A percentile compares a stretch with the other conserved stretches of the same genome.
phyloP scores from a whole-genome alignment of 2,329 filamentous ascomycete species.

The Periconia sp. region DNA sequence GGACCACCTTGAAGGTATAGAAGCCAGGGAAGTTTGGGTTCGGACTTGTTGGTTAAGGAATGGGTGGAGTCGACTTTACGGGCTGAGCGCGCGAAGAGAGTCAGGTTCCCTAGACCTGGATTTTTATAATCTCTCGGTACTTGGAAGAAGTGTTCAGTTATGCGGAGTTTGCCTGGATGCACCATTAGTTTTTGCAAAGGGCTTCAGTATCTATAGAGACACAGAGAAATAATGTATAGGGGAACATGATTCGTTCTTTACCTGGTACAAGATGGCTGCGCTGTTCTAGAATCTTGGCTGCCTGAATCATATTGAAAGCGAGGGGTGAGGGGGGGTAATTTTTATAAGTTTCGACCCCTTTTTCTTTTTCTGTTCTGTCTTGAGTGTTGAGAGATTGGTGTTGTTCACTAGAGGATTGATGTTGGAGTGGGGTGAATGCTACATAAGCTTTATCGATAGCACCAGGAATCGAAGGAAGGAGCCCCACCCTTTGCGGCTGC shows the following conservation, averaged over 20 bases:
- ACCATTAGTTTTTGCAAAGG: background rate
- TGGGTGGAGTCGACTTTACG: conserved; percentile 65
- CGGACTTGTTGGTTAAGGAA: conserved; percentile 52
- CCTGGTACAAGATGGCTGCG: conserved; percentile 49
- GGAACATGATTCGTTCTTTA: conserved; percentile 15
- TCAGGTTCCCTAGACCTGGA: conserved; percentile 62
- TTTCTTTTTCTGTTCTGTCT: background rate
- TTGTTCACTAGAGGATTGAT: too few relatives aligned
- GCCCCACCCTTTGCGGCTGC: too few relatives aligned
- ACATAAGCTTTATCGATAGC: too few relatives aligned
- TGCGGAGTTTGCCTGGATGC: conserved; percentile 67
- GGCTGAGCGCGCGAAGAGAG: conserved; percentile 76
- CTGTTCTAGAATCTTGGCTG: conserved; percentile 52
- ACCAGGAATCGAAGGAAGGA: too few relatives aligned
- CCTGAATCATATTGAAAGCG: conserved; percentile 40
- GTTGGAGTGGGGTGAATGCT: too few relatives aligned
- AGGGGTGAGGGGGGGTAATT: too few relatives aligned
- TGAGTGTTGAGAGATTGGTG: too few relatives aligned
- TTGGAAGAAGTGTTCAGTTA: conserved; percentile 83
- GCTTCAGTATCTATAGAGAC: too few relatives aligned
- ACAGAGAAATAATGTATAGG: background rate
- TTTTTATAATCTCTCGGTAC: conserved; percentile 79
- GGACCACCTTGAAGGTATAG: conserved; percentile 85
- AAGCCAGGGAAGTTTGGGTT: conserved; percentile 57
- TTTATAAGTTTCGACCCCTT: background rate